Evolutionary conservation across 2,329 filamentous ascomycete genomes (phyloP).

Genomic region (Neurospora sp.): DNA sequence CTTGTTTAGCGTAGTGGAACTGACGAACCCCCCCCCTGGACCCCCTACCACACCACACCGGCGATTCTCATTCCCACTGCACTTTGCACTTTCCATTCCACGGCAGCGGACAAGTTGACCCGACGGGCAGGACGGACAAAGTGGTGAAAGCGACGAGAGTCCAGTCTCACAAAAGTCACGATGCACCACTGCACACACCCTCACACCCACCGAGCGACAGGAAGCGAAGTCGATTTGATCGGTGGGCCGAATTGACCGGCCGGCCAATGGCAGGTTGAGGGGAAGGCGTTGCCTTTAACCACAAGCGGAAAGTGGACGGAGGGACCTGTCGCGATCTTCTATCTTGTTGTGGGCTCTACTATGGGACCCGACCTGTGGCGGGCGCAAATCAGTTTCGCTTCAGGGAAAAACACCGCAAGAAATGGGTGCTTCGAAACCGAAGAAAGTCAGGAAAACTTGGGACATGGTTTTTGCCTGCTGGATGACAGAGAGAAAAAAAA

Average conservation of each 20-base stretch:
- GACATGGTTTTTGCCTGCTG: background rate
- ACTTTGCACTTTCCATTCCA: background rate
- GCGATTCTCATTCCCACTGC: background rate
- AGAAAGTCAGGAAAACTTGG: background rate
- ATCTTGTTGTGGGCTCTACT: background rate
- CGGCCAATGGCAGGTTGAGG: background rate
- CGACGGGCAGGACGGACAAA: background rate
- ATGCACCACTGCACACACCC: background rate
- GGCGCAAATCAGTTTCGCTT: background rate
- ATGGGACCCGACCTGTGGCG: background rate
- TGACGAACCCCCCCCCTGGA: background rate
- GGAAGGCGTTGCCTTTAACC: background rate
- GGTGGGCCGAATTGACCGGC: background rate
- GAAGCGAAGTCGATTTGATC: background rate
- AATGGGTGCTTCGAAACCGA: background rate
- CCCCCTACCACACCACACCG: background rate
- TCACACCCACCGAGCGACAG: background rate
- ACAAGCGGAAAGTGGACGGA: background rate
- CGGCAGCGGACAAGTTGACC: background rate
- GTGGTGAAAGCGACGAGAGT: background rate
- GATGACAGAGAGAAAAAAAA: background rate
- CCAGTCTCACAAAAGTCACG: background rate
- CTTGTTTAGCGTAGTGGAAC: background rate
- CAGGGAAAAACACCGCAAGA: background rate
- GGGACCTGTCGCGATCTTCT: background rate